Evolutionary conservation across 768 basidiomycete genomes (phyloP), one percentile per base, ranked within the genome.

Genomic region (Rossbeevera mucosa): DNA sequence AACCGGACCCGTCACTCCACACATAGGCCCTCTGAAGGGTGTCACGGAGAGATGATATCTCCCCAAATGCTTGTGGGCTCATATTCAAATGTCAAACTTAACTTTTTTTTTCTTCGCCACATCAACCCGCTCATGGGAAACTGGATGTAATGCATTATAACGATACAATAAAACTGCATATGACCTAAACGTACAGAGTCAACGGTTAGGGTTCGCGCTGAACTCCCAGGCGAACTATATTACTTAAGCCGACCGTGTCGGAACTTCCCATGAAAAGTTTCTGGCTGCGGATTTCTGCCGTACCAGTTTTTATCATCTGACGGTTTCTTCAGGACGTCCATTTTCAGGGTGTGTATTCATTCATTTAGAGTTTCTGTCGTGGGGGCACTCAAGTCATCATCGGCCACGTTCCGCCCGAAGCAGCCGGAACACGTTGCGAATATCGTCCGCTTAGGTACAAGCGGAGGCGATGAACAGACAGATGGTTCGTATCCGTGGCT

Each of bases 381-480:
- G 2, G 33, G 33, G 2, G 9, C 33, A 36, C 9, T 38, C 36
- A 38, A 18, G 18, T 11, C 18, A 18, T 38, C 18, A 38, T 33
- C 7, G 31, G 31, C n/a, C 31, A 33, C 31, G 4, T 44, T 22
- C 28, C 26, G 31, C 30, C 43, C 31, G 41, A 48, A 48, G 50
- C 38, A 44, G 38, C 56, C 33, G 16, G 33, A 44, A 6, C 31
- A 26, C 28, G 6, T 58, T 49, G 33, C 51, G 31, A 12, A 22
- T 29, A 18, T 29, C 44, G 29, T 7, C 40, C 14, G 21, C 25
- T 6, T 22, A 38, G 25, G 43, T 20, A 20, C 42, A 31, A 26
- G 22, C 50, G 54, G 48, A 47, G n/a, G 38, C 7, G 11, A 63
- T 63, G 63, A 33, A 64, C 25, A 50, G 26, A 21, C 47, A 63